Percentiles rank a stretch among this genome's conserved stretches.
These are phyloP conservation scores for Arabis alpina DNA, from an alignment of 345 rosid species.

Conservation along the genomic window DNA sequence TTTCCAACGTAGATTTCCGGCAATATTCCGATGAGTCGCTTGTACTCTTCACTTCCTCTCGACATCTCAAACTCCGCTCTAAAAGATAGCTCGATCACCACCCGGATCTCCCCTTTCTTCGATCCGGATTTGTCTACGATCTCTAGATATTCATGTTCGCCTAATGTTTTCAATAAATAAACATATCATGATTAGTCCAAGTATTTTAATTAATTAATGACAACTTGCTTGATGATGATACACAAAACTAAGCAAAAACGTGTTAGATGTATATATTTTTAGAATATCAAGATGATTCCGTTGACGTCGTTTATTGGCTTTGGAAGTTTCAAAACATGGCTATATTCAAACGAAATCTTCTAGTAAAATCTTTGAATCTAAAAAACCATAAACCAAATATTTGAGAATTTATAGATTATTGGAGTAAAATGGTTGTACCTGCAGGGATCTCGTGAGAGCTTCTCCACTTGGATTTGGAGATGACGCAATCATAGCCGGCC, in stretches of 20 bases:
- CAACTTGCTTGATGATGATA: conserved; percentile 8
- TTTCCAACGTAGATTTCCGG: conserved; percentile 83
- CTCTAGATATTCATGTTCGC: conserved; percentile 75
- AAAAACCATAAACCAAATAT: not conserved
- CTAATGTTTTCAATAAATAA: conserved; percentile 42
- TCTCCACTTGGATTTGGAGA: conserved; percentile 85
- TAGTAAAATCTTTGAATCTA: not conserved
- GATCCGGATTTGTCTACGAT: conserved; percentile 55
- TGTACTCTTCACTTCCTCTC: conserved; percentile 69
- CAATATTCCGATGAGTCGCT: conserved; percentile 47
- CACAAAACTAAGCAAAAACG: conserved; percentile 2
- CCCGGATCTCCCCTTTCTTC: conserved; percentile 60
- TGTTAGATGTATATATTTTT: not conserved
- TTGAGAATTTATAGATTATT: not conserved
- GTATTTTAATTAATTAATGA: conserved; percentile 5
- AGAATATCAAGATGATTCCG: conserved; percentile 12
- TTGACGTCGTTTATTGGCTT: not conserved
- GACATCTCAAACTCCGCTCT: conserved; percentile 85
- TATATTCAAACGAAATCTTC: not conserved
- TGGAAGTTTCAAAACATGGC: conserved; percentile 5
- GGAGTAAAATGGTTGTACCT: conserved; percentile 47
- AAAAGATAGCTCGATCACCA: conserved; percentile 77
- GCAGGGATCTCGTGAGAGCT: conserved; percentile 69
- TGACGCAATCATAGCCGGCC: conserved; percentile 60
- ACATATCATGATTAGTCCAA: conserved; percentile 17